Percentiles rank a stretch among this genome's conserved stretches.
Conservation (phyloP, 495 filamentous ascomycete genomes). For the Penicillium robsamsonii region DNA sequence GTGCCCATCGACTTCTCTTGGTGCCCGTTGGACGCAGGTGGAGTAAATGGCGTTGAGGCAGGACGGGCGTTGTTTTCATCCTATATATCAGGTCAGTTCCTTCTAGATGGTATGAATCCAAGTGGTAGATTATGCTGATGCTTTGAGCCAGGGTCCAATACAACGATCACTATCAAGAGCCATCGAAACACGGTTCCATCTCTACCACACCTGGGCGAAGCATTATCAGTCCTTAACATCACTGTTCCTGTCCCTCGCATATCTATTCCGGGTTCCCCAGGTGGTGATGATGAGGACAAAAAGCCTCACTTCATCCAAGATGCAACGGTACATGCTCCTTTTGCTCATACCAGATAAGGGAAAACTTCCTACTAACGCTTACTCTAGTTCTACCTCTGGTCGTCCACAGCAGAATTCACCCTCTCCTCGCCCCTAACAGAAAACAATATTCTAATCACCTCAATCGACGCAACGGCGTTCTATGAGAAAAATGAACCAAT, state of each 20-base stretch:
- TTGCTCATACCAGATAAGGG: slow-evolving; percentile 15
- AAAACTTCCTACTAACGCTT: not conserved
- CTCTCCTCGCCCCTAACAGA: slow-evolving; percentile 73
- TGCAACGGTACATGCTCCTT: slow-evolving; percentile 61
- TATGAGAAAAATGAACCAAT: slow-evolving; percentile 77
- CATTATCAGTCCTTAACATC: slow-evolving; percentile 65
- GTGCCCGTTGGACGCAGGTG: slow-evolving; percentile 64
- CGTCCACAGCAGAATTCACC: slow-evolving; percentile 82
- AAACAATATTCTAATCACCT: slow-evolving; percentile 70
- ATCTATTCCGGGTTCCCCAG: slow-evolving; percentile 48
- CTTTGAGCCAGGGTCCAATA: slow-evolving; percentile 61
- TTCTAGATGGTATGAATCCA: not conserved
- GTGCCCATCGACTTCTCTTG: slow-evolving; percentile 67
- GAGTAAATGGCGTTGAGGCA: slow-evolving; percentile 53
- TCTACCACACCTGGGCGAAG: slow-evolving; percentile 67
- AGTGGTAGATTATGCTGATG: slow-evolving; percentile 2
- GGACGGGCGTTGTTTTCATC: slow-evolving; percentile 75
- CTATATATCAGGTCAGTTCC: slow-evolving; percentile 72
- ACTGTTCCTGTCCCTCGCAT: slow-evolving; percentile 69
- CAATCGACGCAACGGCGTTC: slow-evolving; percentile 77
- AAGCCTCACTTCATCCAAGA: slow-evolving; percentile 72
- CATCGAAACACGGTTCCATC: slow-evolving; percentile 70
- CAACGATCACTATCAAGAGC: slow-evolving; percentile 66
- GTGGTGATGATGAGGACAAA: slow-evolving; percentile 41
- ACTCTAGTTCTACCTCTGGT: slow-evolving; percentile 70